Evolutionary conservation across 805 yeast genomes (phyloP), one percentile per base, ranked within the genome.

Genomic region (Spathaspora hagerdaliae): DNA sequence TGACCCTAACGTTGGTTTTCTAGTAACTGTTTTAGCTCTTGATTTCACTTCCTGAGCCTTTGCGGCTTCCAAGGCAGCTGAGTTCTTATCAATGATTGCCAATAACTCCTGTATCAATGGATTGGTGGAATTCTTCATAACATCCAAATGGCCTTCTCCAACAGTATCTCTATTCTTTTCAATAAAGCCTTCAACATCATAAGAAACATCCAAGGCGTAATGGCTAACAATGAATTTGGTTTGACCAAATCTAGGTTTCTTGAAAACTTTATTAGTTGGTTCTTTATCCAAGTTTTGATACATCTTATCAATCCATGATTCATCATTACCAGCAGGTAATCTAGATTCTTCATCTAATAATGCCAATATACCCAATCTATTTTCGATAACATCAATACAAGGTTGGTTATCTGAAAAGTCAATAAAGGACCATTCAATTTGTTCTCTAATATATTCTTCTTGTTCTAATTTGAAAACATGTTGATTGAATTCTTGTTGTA

Each of bases 131-230:
- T 77, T 77, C 57, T 79, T 82, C 67, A 92, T 77, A 8, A 88
- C 90, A 50, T 89, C 97, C 50, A 92, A 69, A 58, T 90, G 96
- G 26, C 96, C 97, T 59, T 92, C 99, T 14, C 96, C 91, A 42
- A 92, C 97, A 7, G 98, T 89, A 65, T 92, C 99, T 72, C 98
- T 82, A 63, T 92, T 92, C 73, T 92, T 92, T 70, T 92, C 99
- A 59, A 92, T 87, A 63, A 92, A 92, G 1, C 98, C 98, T 50
- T 88, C 97, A 36, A 85, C 78, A 58, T 90, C 96, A 63, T 92
- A 92, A 34, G 87, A 72, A 36, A 92, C 99, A 59, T 92, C 97
- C 60, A 89, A 79, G 27, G 99, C 99, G 68, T 92, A 92, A 67
- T 92, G 99, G 46, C 87, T 77, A 44, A 92, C 95, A 45, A 92